These are phyloP conservation scores for Arachnopeziza araneosa DNA, from an alignment of 2,329 filamentous ascomycete species.

Conservation along the genomic window DNA sequence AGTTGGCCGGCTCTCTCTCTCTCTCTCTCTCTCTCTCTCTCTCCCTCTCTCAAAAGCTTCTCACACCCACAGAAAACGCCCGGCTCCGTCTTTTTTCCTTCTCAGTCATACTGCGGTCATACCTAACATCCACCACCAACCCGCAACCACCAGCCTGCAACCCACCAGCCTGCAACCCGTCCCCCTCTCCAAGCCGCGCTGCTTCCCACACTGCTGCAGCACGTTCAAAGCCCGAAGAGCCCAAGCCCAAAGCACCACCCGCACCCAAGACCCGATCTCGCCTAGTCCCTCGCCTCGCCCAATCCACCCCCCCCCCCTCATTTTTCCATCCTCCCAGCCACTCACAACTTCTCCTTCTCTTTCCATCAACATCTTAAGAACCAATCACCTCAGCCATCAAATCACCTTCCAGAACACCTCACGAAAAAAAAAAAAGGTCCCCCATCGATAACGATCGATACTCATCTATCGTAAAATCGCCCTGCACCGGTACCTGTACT, in stretches of 20 bases:
- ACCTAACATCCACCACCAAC: too few relatives aligned
- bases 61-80: too few relatives aligned
- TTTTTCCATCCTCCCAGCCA: not conserved
- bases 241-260: not conserved
- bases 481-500: not conserved
- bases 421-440: slow-evolving; percentile 10
- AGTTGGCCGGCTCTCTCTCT: too few relatives aligned
- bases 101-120: too few relatives aligned
- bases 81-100: too few relatives aligned
- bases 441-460: not conserved
- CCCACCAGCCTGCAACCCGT: not conserved
- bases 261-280: not conserved
- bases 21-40: too few relatives aligned
- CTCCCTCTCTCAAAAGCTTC: too few relatives aligned
- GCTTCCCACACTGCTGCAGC: too few relatives aligned
- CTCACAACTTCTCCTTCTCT: slow-evolving; percentile 1
- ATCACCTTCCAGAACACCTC: slow-evolving; percentile 14
- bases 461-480: not conserved
- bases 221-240: not conserved
- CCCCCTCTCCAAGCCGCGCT: not conserved
- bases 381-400: slow-evolving; percentile 21
- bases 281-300: not conserved
- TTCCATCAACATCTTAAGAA: slow-evolving; percentile 16
- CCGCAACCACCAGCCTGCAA: too few relatives aligned
- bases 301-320: too few relatives aligned